A percentile compares a stretch with the other conserved stretches of the same genome.
Conservation (phyloP, 179 eudicot genomes). For the Gypsophila paniculata region DNA sequence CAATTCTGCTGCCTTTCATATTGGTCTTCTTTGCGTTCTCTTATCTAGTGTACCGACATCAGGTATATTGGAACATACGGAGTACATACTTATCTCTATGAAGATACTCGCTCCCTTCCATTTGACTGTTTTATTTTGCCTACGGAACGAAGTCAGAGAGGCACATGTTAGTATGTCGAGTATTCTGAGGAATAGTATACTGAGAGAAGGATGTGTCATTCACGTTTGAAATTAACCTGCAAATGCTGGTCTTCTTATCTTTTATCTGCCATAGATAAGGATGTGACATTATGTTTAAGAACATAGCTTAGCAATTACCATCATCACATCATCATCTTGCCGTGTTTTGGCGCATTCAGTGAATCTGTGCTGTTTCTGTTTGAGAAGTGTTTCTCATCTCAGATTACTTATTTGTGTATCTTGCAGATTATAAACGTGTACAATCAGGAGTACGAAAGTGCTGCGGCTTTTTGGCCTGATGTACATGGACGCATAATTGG, state of each 20-base stretch:
- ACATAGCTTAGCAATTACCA: background rate
- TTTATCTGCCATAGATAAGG: too few species aligned
- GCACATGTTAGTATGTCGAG: background rate
- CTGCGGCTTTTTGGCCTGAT: slow-evolving; percentile 89
- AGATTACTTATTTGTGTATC: slow-evolving; percentile 12
- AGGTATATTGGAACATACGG: too few species aligned
- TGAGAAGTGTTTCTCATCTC: background rate
- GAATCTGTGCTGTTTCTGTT: background rate
- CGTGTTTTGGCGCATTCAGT: background rate
- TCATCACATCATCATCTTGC: background rate
- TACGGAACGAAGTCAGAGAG: background rate
- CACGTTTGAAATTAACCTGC: too few species aligned
- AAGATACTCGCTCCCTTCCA: background rate
- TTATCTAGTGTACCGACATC: slow-evolving; percentile 79
- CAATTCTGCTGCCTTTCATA: slow-evolving; percentile 84
- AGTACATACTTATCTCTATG: background rate
- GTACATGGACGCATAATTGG: slow-evolving; percentile 69
- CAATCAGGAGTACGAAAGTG: slow-evolving; percentile 91
- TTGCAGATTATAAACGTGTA: slow-evolving; percentile 84
- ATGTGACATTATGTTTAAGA: too few species aligned
- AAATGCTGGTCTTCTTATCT: too few species aligned
- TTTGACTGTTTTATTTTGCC: background rate
- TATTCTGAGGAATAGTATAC: background rate
- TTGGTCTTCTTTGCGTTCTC: slow-evolving; percentile 80
- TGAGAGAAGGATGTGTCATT: too few species aligned